phyloP scores from a whole-genome alignment of 768 basidiomycete genomes.

The Boletus rex-veris region DNA sequence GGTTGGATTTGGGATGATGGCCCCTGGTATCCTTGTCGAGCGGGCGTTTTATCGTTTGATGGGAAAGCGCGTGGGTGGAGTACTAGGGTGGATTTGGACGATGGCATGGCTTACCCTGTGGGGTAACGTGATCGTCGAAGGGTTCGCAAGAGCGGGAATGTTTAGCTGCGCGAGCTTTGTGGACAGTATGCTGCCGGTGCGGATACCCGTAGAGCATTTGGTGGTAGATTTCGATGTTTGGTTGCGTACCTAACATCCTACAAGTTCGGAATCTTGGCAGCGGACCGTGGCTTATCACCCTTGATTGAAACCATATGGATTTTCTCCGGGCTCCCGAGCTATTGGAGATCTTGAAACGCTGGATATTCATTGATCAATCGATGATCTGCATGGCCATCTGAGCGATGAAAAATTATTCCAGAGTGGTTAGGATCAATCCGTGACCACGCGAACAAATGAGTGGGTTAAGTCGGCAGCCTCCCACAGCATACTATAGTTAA shows the following conservation, averaged over 20 bases:
- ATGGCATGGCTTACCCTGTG: not conserved
- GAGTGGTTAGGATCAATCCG: no score
- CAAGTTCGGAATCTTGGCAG: no score
- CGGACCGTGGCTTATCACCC: no score
- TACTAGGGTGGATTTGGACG: not conserved
- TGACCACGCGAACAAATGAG: no score
- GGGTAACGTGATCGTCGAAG: not conserved
- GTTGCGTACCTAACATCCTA: not conserved
- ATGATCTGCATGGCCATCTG: no score
- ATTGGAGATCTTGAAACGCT: no score
- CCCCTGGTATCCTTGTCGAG: not conserved
- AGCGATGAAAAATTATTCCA: no score
- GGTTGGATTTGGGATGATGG: constrained; percentile 2
- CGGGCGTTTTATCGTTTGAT: not conserved
- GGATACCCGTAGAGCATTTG: not conserved
- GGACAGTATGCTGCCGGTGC: not conserved
- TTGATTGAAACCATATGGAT: no score
- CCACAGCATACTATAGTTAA: no score
- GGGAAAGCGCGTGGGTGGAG: not conserved
- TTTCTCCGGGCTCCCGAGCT: no score
- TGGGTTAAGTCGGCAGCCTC: no score
- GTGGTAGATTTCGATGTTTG: not conserved
- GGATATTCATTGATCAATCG: no score
- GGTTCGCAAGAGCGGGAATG: not conserved
- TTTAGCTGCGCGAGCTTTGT: not conserved